Evolutionary conservation across 2,329 filamentous ascomycete species (phyloP).

Genomic region (Colletotrichum gigasporum): DNA sequence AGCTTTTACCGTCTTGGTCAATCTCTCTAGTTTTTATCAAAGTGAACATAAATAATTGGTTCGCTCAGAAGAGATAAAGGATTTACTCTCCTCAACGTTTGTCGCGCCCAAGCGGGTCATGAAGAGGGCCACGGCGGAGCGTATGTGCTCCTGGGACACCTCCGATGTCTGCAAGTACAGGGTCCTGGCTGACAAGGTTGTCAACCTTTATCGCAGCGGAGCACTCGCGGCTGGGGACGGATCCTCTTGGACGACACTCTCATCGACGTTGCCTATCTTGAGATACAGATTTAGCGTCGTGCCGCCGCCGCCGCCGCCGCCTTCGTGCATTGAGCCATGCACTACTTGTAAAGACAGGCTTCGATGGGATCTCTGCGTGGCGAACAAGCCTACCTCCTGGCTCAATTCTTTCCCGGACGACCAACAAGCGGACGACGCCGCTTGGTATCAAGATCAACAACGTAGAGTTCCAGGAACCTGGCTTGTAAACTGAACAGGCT

Average conservation of each 20-base stretch:
- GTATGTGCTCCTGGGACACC: slow-evolving; percentile 67
- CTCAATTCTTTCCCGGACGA: slow-evolving; percentile 59
- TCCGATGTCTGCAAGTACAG: slow-evolving; percentile 59
- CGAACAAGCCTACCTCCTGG: slow-evolving; percentile 63
- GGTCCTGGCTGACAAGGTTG: slow-evolving; percentile 45
- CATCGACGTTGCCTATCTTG: slow-evolving; percentile 68
- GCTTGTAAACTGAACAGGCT: slow-evolving; percentile 60
- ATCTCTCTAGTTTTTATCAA: no score
- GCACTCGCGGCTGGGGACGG: slow-evolving; percentile 53
- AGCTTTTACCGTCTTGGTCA: no score
- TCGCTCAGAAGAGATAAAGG: no score
- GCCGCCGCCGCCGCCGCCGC: slow-evolving; percentile 63
- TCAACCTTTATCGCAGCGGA: slow-evolving; percentile 65
- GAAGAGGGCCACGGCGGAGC: slow-evolving; percentile 74
- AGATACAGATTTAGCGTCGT: slow-evolving; percentile 64
- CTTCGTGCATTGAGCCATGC: slow-evolving; percentile 70
- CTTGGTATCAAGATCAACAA: slow-evolving; percentile 66
- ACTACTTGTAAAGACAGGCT: slow-evolving; percentile 70
- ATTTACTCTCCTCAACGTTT: slow-evolving; percentile 59
- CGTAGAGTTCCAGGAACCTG: slow-evolving; percentile 57
- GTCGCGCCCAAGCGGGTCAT: slow-evolving; percentile 72
- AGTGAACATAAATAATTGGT: no score
- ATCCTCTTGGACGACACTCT: slow-evolving; percentile 72
- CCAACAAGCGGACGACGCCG: slow-evolving; percentile 59
- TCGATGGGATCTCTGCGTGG: slow-evolving; percentile 60